phyloP scores from a whole-genome alignment of 176 grass and related monocot genomes.

The Metroxylon sagu region DNA sequence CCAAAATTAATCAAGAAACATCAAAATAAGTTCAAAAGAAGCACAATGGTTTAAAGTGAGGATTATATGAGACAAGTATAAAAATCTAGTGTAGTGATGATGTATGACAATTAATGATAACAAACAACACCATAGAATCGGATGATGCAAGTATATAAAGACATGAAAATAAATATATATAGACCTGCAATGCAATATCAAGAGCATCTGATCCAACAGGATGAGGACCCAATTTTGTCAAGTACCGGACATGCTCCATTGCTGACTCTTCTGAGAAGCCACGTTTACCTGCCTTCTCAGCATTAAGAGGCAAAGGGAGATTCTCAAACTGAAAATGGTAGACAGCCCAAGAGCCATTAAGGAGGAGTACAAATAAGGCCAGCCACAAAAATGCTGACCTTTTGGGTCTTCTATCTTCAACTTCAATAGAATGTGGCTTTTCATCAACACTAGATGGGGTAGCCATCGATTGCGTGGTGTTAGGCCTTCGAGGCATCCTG shows the following conservation, averaged over 20 bases:
- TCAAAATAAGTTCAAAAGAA: no score
- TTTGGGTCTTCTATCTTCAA: constrained; percentile 25
- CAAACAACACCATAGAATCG: no score
- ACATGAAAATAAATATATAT: not conserved
- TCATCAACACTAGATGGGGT: constrained; percentile 26
- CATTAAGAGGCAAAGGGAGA: constrained; percentile 64
- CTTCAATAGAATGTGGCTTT: constrained; percentile 13
- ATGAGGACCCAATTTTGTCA: constrained; percentile 79
- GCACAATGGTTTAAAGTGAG: no score
- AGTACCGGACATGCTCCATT: constrained; percentile 67
- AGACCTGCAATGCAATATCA: constrained; percentile 72
- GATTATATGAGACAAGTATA: no score
- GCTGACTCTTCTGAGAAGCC: constrained; percentile 88
- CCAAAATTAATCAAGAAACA: no score
- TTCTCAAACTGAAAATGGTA: constrained; percentile 57
- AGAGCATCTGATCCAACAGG: constrained; percentile 85
- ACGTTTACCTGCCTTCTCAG: constrained; percentile 65
- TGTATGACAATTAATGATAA: no score
- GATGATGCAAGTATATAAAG: no score
- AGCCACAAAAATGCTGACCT: constrained; percentile 63
- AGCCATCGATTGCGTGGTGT: not conserved
- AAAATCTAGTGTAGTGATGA: no score
- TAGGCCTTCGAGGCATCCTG: not conserved
- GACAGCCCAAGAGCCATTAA: constrained; percentile 79
- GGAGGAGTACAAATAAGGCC: constrained; percentile 53